Evolutionary conservation across 176 grass and related monocot genomes (phyloP).

Genomic region (Guadua angustifolia): DNA sequence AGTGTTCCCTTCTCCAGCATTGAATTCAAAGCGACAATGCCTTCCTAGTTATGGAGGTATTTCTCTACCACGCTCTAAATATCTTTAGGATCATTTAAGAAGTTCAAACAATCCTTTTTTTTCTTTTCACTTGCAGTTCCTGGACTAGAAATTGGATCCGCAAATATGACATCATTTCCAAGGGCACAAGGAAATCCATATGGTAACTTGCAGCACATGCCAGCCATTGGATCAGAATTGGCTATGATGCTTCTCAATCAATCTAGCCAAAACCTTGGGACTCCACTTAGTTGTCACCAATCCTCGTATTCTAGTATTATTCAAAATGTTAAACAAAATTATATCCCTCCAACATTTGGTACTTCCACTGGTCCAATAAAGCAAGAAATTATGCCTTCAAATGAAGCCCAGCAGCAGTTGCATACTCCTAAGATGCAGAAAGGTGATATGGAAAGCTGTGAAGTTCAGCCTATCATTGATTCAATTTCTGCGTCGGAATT

Average conservation of each 20-base stretch:
- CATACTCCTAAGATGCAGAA: conserved; percentile 35
- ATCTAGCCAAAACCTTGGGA: conserved; percentile 47
- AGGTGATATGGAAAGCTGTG: conserved; percentile 39
- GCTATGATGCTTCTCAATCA: conserved; percentile 70
- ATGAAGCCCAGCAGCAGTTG: conserved; percentile 41
- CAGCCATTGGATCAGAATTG: conserved; percentile 57
- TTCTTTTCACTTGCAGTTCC: conserved; percentile 47
- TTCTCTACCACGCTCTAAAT: not conserved
- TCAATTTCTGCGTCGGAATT: conserved; percentile 36
- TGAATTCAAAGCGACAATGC: conserved; percentile 81
- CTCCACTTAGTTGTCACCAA: conserved; percentile 56
- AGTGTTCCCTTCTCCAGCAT: conserved; percentile 62
- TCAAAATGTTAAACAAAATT: conserved; percentile 63
- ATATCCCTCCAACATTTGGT: conserved; percentile 43
- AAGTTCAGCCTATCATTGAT: conserved; percentile 31
- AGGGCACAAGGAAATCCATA: conserved; percentile 50
- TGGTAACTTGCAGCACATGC: conserved; percentile 52
- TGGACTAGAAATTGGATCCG: conserved; percentile 53
- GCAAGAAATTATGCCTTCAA: conserved; percentile 40
- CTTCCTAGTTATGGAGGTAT: conserved; percentile 62
- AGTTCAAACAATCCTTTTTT: not conserved
- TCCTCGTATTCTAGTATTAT: conserved; percentile 77
- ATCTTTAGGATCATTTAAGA: conserved; percentile 12
- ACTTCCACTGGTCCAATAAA: conserved; percentile 44
- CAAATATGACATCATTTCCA: conserved; percentile 55